Conservation (phyloP, 257 asterid species). For the Rhazya stricta region DNA sequence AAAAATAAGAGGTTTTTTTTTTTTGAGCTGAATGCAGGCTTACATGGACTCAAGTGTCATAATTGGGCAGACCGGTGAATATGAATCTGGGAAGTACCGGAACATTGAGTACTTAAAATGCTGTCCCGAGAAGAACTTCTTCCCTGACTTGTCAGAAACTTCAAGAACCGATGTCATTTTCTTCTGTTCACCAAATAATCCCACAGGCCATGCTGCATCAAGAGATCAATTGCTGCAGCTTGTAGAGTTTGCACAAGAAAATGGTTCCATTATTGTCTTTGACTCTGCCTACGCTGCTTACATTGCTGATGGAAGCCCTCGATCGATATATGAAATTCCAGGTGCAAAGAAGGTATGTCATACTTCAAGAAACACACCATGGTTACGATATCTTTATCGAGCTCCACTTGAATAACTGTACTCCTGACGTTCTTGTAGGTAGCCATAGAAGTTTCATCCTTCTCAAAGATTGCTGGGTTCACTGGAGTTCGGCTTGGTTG, state of each 20-base stretch:
- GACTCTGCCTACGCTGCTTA: slow-evolving; percentile 75
- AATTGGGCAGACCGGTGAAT: slow-evolving; percentile 68
- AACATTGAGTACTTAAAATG: slow-evolving; percentile 72
- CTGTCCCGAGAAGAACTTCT: slow-evolving; percentile 56
- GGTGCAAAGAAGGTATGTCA: slow-evolving; percentile 20
- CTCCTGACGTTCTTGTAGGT: slow-evolving; percentile 35
- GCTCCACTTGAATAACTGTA: not conserved
- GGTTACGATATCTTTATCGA: not conserved
- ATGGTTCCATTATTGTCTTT: slow-evolving; percentile 71
- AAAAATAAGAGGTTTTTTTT: not conserved
- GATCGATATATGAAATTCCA: slow-evolving; percentile 54
- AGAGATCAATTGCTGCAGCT: slow-evolving; percentile 53
- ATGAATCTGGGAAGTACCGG: slow-evolving; percentile 46
- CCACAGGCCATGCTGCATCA: slow-evolving; percentile 82
- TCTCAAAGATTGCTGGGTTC: slow-evolving; percentile 90
- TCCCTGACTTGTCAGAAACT: slow-evolving; percentile 53
- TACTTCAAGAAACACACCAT: not conserved
- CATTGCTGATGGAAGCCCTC: slow-evolving; percentile 64
- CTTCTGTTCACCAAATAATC: slow-evolving; percentile 87
- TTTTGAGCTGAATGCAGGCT: slow-evolving; percentile 52
- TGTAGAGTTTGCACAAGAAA: slow-evolving; percentile 55
- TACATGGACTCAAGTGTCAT: slow-evolving; percentile 79
- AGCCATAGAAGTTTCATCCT: slow-evolving; percentile 86
- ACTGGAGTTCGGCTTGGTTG: slow-evolving; percentile 93
- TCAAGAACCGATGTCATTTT: slow-evolving; percentile 70